A percentile compares a stretch with the other conserved stretches of the same genome.
Evolutionary conservation across 2,329 filamentous ascomycete genomes (phyloP).

Genomic region (Colletotrichum plurivorum): DNA sequence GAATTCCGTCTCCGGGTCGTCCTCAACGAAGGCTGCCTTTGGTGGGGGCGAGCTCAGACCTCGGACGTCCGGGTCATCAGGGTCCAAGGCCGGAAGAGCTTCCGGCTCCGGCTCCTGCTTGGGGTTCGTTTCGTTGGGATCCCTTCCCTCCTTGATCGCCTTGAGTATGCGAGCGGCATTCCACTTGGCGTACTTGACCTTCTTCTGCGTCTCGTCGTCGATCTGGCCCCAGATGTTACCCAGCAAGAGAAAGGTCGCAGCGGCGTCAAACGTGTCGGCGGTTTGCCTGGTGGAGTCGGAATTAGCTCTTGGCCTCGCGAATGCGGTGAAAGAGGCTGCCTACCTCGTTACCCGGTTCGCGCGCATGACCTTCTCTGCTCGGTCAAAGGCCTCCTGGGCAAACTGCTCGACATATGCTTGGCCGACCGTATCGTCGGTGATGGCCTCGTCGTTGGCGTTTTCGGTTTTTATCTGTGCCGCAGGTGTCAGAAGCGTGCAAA

Average conservation of each 20-base stretch:
- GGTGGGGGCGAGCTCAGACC: constrained; percentile 57
- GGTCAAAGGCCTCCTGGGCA: constrained; percentile 86
- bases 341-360: constrained; percentile 84
- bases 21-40: constrained; percentile 65
- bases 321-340: fast-evolving
- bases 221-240: constrained; percentile 85
- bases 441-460: constrained; percentile 83
- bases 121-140: constrained; percentile 94
- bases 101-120: constrained; percentile 67
- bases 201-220: constrained; percentile 83
- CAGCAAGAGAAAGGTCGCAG: constrained; percentile 92
- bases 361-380: constrained; percentile 85
- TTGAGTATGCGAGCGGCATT: constrained; percentile 92
- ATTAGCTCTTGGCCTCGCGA: background rate
- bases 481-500: constrained; percentile 22
- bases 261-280: constrained; percentile 92
- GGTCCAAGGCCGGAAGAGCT: constrained; percentile 65
- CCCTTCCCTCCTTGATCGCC: constrained; percentile 89
- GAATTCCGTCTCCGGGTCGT: constrained; percentile 62
- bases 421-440: constrained; percentile 87
- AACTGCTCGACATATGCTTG: constrained; percentile 97
- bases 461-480: constrained; percentile 74
- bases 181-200: constrained; percentile 97
- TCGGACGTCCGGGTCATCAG: constrained; percentile 76
- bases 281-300: constrained; percentile 75